Percentiles rank a stretch among this genome's conserved stretches.
These are phyloP conservation scores for Chlamydomonas sphaeroides DNA, from an alignment of 139 green algal genomes.

Conservation along the genomic window DNA sequence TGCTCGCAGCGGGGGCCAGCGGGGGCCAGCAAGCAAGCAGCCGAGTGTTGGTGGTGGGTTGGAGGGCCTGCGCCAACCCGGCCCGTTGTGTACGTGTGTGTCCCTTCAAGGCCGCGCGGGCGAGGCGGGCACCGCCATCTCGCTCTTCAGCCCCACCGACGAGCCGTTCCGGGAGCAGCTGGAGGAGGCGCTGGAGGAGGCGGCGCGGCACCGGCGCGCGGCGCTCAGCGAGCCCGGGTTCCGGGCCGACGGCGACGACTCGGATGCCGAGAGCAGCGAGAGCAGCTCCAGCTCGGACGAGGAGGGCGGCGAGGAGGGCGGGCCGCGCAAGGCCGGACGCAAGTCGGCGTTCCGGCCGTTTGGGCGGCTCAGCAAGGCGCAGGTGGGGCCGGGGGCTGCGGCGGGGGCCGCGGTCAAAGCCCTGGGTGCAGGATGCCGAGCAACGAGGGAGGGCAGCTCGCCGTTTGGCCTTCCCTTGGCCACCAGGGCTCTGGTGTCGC, in stretches of 20 bases:
- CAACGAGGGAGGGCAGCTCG: no score
- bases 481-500: no score
- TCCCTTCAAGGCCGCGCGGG: conserved; percentile 85
- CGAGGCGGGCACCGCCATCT: conserved; percentile 70
- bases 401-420: conserved; percentile 39
- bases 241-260: conserved; percentile 20
- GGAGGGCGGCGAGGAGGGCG: background rate
- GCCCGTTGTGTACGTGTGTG: no score
- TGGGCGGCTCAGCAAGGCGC: conserved; percentile 55
- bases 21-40: no score
- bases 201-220: background rate
- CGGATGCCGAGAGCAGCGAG: conserved; percentile 18
- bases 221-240: conserved; percentile 15
- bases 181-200: background rate
- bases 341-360: conserved; percentile 56
- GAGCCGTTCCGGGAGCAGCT: conserved; percentile 26
- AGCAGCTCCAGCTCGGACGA: conserved; percentile 3
- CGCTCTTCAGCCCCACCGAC: conserved; percentile 62
- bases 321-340: background rate
- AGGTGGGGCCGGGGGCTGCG: conserved; percentile 38
- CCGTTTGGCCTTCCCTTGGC: no score
- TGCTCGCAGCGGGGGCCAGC: no score
- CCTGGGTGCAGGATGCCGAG: no score
- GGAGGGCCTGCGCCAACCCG: no score
- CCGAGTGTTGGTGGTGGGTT: no score